Percentiles rank a stretch among this genome's conserved stretches.
Evolutionary conservation across 2,329 filamentous ascomycete genomes (phyloP).

Genomic region (Claviceps sp.): DNA sequence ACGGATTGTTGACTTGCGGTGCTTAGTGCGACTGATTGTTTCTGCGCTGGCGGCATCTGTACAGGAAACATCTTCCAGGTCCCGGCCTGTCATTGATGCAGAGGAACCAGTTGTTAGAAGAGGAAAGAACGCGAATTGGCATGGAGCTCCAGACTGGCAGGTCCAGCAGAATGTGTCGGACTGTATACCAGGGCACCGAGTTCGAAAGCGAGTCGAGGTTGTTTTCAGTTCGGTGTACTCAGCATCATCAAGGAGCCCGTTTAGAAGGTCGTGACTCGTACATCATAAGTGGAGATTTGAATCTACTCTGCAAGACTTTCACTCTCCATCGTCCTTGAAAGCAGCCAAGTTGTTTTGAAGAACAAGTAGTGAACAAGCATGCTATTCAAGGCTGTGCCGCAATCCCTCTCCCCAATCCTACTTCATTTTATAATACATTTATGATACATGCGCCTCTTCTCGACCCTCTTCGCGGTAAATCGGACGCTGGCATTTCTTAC

Average conservation of each 20-base stretch:
- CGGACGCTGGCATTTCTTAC: conserved; percentile 31
- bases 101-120: too few species aligned
- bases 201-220: neutral
- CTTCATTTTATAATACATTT: conserved; percentile 19
- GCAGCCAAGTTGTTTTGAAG: neutral
- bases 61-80: too few species aligned
- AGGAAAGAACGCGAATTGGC: too few species aligned
- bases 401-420: neutral
- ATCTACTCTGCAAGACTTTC: conserved; percentile 12
- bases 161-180: too few species aligned
- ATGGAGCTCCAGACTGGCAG: too few species aligned
- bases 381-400: neutral
- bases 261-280: neutral
- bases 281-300: conserved; percentile 17
- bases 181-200: too few species aligned
- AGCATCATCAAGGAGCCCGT: neutral
- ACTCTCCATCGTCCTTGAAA: conserved; percentile 5
- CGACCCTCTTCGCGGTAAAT: neutral
- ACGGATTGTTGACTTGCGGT: too few species aligned
- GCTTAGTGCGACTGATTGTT: too few species aligned
- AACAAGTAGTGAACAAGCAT: neutral
- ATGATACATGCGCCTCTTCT: conserved; percentile 18
- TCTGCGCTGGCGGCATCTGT: too few species aligned
- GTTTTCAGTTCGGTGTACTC: neutral
- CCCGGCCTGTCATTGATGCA: too few species aligned